Evolutionary conservation across 345 rosid genomes (phyloP).

Genomic region (Cardamine occulta): DNA sequence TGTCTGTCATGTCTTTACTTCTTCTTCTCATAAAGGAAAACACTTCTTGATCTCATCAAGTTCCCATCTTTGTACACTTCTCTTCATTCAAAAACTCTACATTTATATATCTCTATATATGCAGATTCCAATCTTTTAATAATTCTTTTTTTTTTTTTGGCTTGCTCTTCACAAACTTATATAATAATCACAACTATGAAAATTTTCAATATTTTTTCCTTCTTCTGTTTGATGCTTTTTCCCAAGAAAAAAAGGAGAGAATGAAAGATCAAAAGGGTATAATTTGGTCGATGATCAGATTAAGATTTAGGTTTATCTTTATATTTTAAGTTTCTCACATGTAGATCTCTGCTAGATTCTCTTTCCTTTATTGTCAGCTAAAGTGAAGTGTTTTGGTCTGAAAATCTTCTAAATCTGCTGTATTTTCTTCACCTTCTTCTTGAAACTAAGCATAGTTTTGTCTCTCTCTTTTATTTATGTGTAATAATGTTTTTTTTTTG

Average conservation of each 20-base stretch:
- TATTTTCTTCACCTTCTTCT: constrained; percentile 30
- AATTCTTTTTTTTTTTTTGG: constrained; percentile 15
- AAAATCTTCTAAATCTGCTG: constrained; percentile 36
- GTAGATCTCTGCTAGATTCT: constrained; percentile 44
- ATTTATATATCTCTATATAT: constrained; percentile 33
- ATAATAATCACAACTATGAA: constrained; percentile 19
- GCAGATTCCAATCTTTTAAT: constrained; percentile 23
- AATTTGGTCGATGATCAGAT: constrained; percentile 7
- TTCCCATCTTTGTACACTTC: constrained; percentile 46
- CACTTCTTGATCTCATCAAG: constrained; percentile 46
- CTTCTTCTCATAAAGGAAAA: constrained; percentile 44
- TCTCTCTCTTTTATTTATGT: constrained; percentile 33
- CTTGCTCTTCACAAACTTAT: constrained; percentile 1
- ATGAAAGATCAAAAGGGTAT: constrained; percentile 10
- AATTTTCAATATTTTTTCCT: too few species aligned
- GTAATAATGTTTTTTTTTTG: constrained; percentile 33
- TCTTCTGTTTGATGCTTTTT: constrained; percentile 31
- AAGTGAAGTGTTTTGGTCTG: constrained; percentile 34
- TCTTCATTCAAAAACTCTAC: constrained; percentile 45
- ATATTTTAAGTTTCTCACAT: constrained; percentile 24
- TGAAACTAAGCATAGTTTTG: constrained; percentile 41
- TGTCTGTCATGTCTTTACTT: constrained; percentile 50
- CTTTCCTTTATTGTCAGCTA: constrained; percentile 42
- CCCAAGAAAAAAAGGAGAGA: constrained; percentile 27
- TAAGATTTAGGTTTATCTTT: constrained; percentile 26